phyloP scores from a whole-genome alignment of 2,329 filamentous ascomycete species.

The Stagonosporopsis rhizophila region DNA sequence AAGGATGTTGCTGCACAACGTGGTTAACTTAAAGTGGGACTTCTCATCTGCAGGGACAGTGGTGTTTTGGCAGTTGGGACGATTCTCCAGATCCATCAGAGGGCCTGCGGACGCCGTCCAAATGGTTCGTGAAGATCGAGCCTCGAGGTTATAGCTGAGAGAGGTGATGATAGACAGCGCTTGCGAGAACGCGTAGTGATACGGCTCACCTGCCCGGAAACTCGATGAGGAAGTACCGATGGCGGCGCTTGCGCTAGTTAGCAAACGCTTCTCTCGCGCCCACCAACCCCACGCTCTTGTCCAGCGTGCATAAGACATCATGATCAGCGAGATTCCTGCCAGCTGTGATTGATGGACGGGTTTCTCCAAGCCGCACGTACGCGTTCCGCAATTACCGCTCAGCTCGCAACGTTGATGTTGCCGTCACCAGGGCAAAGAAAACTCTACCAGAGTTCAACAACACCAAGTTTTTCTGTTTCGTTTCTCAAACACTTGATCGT shows the following conservation, averaged over 20 bases:
- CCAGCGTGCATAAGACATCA: conserved; percentile 8
- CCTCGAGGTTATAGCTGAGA: conserved; percentile 8
- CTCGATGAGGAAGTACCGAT: conserved; percentile 5
- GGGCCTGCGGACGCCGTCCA: conserved; percentile 2
- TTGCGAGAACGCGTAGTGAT: conserved; percentile 5
- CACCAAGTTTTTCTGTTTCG: conserved; percentile 12
- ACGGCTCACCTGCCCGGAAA: conserved; percentile 8
- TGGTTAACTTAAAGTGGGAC: conserved; percentile 12
- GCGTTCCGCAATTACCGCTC: conserved; percentile 14
- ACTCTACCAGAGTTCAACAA: not conserved
- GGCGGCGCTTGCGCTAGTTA: conserved; percentile 14
- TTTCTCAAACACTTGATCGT: conserved; percentile 9
- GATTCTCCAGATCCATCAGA: conserved; percentile 5
- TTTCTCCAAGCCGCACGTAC: conserved; percentile 10
- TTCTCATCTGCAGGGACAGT: conserved; percentile 14
- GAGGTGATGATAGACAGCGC: conserved; percentile 14
- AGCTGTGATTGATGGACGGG: conserved; percentile 15
- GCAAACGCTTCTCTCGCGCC: conserved; percentile 7
- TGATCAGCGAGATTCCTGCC: conserved; percentile 12
- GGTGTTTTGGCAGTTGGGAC: conserved; percentile 1
- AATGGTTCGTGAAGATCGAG: conserved; percentile 8
- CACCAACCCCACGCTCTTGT: conserved; percentile 9
- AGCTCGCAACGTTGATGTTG: not conserved
- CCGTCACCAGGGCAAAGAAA: conserved; percentile 8
- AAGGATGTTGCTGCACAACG: conserved; percentile 10